Base-by-base conservation (phyloP, 164 flowering plant species). In the Tetrastigma voinierianum region DNA sequence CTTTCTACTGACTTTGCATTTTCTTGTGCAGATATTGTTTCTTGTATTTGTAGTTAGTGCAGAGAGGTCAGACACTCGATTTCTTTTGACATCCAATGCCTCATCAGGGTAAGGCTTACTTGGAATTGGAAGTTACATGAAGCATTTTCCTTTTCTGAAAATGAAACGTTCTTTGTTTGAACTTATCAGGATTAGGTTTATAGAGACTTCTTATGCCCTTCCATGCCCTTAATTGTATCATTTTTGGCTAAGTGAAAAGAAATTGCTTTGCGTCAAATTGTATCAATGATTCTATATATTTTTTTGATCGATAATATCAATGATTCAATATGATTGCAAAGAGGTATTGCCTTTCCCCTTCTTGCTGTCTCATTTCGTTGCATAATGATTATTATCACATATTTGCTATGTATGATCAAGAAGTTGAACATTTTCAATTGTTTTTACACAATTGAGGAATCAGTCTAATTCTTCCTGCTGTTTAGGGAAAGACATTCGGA, bases 401-500 rank as follows among this genome's bases (percentile, higher is more conserved):
- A 19, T 62, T n/a, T 23, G 11, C 55, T 32, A 14, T 47, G 3
- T 67, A 43, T 54, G 25, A 47, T 8, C 13, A 17, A 12, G 17
- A 61, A 59, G 49, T 43, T 18, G 14, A 21, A 25, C 5, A 0
- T 19, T 32, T 47, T 70, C 14, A 25, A 14, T 16, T 19, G 20
- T 17, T 18, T 62, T 46, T 19, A 20, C 47, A 24, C 15, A 23
- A 14, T 44, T 4, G 40, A 32, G 45, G 10, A 9, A 64, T 40
- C 15, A 23, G 1, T 11, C 52, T 6, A 25, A 54, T 52, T 46
- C 20, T 40, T 16, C 53, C 16, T 66, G n/a, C 32, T 77, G 32
- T 43, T 53, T 62, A 89, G 96, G 75, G 83, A 66, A 75, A 82
- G 77, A 61, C 97, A 93, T 71, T 69, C 90, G 9, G 85, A 74